Evolutionary conservation across 2,329 filamentous ascomycete species (phyloP).

Genomic region (Colletotrichum brevisporum): DNA sequence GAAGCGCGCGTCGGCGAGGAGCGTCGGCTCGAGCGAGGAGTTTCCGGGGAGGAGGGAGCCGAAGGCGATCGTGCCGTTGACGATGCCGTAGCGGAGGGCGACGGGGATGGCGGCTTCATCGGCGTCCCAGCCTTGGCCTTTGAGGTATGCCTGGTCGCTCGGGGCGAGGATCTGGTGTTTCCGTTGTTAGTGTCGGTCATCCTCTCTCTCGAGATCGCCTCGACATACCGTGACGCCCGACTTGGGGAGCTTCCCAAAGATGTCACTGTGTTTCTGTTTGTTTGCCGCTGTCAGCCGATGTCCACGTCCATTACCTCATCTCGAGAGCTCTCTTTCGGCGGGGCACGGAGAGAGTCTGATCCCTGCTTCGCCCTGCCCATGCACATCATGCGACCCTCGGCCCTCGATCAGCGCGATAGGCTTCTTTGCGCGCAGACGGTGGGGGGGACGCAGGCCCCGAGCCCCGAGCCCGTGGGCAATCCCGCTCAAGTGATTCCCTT

Average conservation of each 20-base stretch:
- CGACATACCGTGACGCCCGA: constrained; percentile 60
- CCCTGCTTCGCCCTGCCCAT: constrained; percentile 23
- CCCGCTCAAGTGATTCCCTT: not conserved
- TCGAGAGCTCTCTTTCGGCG: not conserved
- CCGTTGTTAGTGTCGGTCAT: not conserved
- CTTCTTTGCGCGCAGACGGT: not conserved
- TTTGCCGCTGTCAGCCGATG: constrained; percentile 5
- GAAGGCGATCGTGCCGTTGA: constrained; percentile 64
- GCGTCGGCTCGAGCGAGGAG: constrained; percentile 57
- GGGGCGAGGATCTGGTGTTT: constrained; percentile 66
- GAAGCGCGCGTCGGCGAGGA: constrained; percentile 58
- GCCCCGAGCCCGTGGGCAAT: not conserved
- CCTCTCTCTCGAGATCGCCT: not conserved
- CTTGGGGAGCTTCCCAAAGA: constrained; percentile 59
- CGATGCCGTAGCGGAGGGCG: constrained; percentile 72
- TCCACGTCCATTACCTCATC: not conserved
- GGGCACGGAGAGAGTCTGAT: constrained; percentile 16
- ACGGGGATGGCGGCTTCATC: constrained; percentile 59
- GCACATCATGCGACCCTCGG: constrained; percentile 26
- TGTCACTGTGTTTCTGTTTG: constrained; percentile 57
- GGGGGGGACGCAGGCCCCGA: not conserved
- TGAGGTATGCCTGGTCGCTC: constrained; percentile 68
- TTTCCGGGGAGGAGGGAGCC: constrained; percentile 53
- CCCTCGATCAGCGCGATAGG: constrained; percentile 2
- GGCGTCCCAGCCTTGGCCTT: constrained; percentile 51